Conservation (phyloP, 202 grass and related monocot genomes). For the Carex arenaria region DNA sequence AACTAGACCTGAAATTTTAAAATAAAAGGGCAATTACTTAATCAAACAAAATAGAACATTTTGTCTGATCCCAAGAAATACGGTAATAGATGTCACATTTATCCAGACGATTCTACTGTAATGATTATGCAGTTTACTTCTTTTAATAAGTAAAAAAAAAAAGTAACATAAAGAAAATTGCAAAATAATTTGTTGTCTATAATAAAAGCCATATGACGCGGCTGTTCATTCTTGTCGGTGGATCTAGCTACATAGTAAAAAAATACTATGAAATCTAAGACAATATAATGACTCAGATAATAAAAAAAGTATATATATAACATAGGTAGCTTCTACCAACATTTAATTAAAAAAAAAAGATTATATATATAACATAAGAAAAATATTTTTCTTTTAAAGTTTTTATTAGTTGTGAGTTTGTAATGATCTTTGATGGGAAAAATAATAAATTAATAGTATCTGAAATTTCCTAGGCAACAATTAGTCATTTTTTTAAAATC, state of each 20-base stretch:
- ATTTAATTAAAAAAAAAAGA: too few relatives aligned
- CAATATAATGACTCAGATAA: not conserved
- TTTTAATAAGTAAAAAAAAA: not conserved
- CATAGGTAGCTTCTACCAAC: too few relatives aligned
- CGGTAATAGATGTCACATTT: not conserved
- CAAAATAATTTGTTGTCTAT: not conserved
- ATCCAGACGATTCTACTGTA: not conserved
- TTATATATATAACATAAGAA: too few relatives aligned
- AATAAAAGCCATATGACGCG: not conserved
- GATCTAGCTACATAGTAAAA: conserved; percentile 14
- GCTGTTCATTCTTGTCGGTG: conserved; percentile 9
- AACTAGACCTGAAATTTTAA: not conserved
- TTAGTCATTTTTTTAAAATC: too few relatives aligned
- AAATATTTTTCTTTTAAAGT: too few relatives aligned
- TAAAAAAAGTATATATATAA: not conserved
- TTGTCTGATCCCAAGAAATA: conserved; percentile 24
- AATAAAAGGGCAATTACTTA: not conserved
- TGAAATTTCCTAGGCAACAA: too few relatives aligned
- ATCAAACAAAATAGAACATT: not conserved
- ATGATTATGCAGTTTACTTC: not conserved
- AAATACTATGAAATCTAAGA: not conserved
- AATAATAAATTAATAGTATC: too few relatives aligned
- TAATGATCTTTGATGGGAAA: too few relatives aligned
- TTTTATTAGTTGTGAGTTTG: too few relatives aligned
- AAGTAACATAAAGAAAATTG: not conserved